A percentile compares a stretch with the other conserved stretches of the same genome.
These are phyloP conservation scores for Acanthamoeba royreba DNA, from an alignment of 208 protist genomes.

Conservation along the genomic window DNA sequence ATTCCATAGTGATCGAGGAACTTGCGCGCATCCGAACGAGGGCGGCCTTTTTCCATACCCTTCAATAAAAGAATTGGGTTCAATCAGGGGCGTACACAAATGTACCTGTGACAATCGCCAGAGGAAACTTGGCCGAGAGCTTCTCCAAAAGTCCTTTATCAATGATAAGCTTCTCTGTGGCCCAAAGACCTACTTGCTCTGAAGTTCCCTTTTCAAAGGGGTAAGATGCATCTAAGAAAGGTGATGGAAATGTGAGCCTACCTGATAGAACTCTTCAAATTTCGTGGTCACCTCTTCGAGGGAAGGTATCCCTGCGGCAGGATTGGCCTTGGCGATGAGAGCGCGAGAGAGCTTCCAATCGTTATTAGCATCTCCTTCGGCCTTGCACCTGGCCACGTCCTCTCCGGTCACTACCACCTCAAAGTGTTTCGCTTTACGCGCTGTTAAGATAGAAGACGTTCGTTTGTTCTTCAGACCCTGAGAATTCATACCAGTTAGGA, in stretches of 20 bases:
- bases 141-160: background rate
- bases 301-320: background rate
- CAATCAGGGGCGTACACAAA: background rate
- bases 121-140: background rate
- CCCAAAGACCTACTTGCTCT: background rate
- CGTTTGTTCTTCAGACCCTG: background rate
- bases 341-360: constrained; percentile 54
- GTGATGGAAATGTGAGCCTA: background rate
- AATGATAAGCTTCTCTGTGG: constrained; percentile 1
- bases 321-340: background rate
- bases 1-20: constrained; percentile 9
- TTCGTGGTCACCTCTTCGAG: background rate
- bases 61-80: background rate
- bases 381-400: constrained; percentile 54
- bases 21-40: background rate
- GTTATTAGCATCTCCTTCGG: constrained; percentile 52
- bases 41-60: background rate
- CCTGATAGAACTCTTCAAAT: constrained; percentile 4
- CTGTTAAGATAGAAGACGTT: background rate
- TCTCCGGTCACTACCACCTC: constrained; percentile 38
- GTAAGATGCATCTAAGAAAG: background rate
- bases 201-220: background rate
- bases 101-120: constrained; percentile 8
- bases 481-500: constrained; percentile 21
- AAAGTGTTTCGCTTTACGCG: background rate